These are phyloP conservation scores for Aciculoconidium aculeatum DNA, from an alignment of 805 yeast genomes.

Conservation along the genomic window DNA sequence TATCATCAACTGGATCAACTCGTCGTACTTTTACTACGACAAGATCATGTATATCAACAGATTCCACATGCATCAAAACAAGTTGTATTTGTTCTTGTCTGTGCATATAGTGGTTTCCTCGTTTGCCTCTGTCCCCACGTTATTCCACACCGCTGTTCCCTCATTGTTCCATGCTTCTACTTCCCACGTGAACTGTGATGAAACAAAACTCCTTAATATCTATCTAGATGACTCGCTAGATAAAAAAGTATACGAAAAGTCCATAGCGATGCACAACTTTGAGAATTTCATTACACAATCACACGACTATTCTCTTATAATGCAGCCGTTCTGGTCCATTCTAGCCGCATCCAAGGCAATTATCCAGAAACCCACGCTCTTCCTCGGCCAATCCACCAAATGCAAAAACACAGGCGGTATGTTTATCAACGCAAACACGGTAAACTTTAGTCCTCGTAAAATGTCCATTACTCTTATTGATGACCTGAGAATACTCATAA, in stretches of 20 bases:
- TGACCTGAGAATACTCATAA: conserved; percentile 25
- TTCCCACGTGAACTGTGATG: conserved; percentile 10
- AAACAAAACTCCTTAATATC: conserved; percentile 9
- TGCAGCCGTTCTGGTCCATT: conserved; percentile 40
- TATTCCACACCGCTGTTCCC: not conserved
- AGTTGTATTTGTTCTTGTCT: conserved; percentile 9
- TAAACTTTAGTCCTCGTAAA: conserved; percentile 5
- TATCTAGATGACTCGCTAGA: conserved; percentile 5
- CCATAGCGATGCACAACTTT: conserved; percentile 11
- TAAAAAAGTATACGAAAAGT: conserved; percentile 3
- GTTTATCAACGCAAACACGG: conserved; percentile 6
- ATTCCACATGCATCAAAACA: conserved; percentile 9
- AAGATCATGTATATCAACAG: conserved; percentile 9
- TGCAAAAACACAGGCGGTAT: conserved; percentile 19
- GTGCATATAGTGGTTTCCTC: conserved; percentile 11
- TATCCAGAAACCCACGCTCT: conserved; percentile 20
- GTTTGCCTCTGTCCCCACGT: conserved; percentile 2
- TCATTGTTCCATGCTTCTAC: not conserved
- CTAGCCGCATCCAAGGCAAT: conserved; percentile 35
- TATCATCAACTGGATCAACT: conserved; percentile 10
- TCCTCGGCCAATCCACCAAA: conserved; percentile 24
- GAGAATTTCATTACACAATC: conserved; percentile 10
- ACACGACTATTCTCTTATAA: conserved; percentile 9
- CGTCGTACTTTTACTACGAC: conserved; percentile 7
- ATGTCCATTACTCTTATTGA: conserved; percentile 23